Conservation (phyloP, 225 moss, liverwort and hornwort species). For the Bryoerythrophyllum caledonicum region DNA sequence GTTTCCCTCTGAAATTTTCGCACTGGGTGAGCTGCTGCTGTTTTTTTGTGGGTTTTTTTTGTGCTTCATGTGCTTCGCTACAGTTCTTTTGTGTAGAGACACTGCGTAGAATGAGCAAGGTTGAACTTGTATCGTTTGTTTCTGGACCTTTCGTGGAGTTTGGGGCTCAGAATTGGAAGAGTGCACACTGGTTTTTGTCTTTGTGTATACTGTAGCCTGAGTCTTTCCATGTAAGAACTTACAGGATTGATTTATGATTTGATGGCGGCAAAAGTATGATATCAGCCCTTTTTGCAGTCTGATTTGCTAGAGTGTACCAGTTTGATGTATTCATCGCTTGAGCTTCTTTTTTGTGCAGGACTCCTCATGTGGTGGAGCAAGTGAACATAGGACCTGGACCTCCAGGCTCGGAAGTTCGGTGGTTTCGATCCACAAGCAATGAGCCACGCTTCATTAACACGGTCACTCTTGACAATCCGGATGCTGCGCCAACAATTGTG, state of each 20-base stretch:
- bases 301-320: not conserved
- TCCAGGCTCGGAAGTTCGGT: constrained; percentile 73
- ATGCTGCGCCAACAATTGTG: constrained; percentile 63
- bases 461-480: constrained; percentile 55
- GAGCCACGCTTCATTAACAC: constrained; percentile 90
- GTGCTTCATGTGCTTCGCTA: no score
- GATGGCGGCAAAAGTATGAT: no score
- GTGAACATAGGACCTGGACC: constrained; percentile 95
- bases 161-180: no score
- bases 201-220: not conserved
- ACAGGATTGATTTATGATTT: not conserved
- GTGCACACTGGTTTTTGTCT: no score
- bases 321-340: not conserved
- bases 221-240: not conserved
- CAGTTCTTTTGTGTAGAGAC: no score
- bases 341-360: constrained; percentile 52
- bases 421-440: constrained; percentile 85
- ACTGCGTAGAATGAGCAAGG: no score
- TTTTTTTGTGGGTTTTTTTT: no score
- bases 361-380: constrained; percentile 81
- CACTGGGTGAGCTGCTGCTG: no score
- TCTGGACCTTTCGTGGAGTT: no score
- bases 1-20: no score
- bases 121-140: no score
- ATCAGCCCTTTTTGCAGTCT: no score